phyloP scores from a whole-genome alignment of 352 stramenopile species.

The Globisporangium carolinianum region DNA sequence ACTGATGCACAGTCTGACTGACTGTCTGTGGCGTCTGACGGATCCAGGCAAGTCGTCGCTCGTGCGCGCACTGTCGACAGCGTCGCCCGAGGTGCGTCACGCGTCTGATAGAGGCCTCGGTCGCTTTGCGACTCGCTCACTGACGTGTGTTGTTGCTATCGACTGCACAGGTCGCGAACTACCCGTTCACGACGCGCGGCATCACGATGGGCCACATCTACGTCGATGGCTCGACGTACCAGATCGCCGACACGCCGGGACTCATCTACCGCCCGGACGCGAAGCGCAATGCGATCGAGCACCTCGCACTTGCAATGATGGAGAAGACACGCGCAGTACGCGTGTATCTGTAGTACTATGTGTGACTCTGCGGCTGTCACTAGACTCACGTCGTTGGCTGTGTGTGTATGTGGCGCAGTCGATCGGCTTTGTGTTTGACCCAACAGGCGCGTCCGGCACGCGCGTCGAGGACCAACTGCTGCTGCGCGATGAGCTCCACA shows the following conservation, averaged over 20 bases:
- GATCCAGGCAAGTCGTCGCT: conserved; percentile 74
- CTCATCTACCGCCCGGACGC: conserved; percentile 59
- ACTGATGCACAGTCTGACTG: background rate
- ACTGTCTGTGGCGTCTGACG: background rate
- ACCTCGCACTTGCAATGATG: conserved; percentile 65
- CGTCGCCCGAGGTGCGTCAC: conserved; percentile 56
- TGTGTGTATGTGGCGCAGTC: conserved; percentile 25
- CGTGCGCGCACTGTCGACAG: conserved; percentile 70
- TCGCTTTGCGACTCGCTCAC: background rate
- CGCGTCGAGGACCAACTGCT: conserved; percentile 49
- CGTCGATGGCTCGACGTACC: conserved; percentile 72
- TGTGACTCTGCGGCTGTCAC: no score
- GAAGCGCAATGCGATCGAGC: conserved; percentile 68
- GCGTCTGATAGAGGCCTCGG: no score
- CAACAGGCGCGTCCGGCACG: conserved; percentile 61
- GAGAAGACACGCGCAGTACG: conserved; percentile 64
- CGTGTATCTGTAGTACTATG: background rate
- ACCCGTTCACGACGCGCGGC: conserved; percentile 81
- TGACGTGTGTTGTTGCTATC: no score
- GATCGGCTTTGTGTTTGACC: conserved; percentile 83
- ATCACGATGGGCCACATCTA: conserved; percentile 88
- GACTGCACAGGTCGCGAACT: conserved; percentile 65
- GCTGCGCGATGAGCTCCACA: conserved; percentile 65
- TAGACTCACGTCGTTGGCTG: background rate
- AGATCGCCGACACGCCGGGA: conserved; percentile 80